Base-by-base conservation (phyloP, 768 basidiomycete species). In the Trametes cubensis region DNA sequence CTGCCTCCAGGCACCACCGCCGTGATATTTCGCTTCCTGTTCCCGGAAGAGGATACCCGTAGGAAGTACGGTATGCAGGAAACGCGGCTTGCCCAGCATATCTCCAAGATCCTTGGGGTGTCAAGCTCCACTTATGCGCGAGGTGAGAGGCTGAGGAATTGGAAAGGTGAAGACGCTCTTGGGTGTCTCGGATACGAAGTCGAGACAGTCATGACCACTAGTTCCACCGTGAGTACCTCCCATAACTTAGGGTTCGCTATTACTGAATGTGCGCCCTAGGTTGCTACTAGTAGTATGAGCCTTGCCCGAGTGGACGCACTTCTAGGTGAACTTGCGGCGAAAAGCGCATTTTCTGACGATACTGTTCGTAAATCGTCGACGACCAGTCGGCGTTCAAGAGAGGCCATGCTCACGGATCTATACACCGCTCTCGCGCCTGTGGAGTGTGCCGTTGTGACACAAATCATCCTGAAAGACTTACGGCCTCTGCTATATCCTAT, bases 401-500 rank as follows among this genome's bases (percentile, higher is more conserved):
- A 52, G 15, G 64, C 61, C 0, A 79, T 86, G 60, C 76, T 94
- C 2, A 75, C 76, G n/a, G 72, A 76, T 17, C 78, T 95, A 3
- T 94, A 85, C 64, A 77, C 79, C 42, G 72, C 77, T 2, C 75
- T 94, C 11, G 78, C 85, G 1, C 85, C 92, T 0, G 73, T 74
- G 13, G 88, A 91, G 42, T 82, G 88, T 2, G 79, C 84, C 0
- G 82, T 88, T 63, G 77, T 95, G 50, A 89, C 90, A 0, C 95
- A 98, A 69, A 88, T 96, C 64, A 90, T 98, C 61, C 81, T 96
- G 39, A 90, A 90, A 64, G 95, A 98, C 71, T 76, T 98, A 0
- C 83, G 87, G 28, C 93, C 94, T 8, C 71, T 95, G 1, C 71
- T 95, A 1, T 91, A 91, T 65, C 88, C 92, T 3, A 76, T 88